phyloP scores from a whole-genome alignment of 768 basidiomycete genomes.

The Hericium rajendrae region DNA sequence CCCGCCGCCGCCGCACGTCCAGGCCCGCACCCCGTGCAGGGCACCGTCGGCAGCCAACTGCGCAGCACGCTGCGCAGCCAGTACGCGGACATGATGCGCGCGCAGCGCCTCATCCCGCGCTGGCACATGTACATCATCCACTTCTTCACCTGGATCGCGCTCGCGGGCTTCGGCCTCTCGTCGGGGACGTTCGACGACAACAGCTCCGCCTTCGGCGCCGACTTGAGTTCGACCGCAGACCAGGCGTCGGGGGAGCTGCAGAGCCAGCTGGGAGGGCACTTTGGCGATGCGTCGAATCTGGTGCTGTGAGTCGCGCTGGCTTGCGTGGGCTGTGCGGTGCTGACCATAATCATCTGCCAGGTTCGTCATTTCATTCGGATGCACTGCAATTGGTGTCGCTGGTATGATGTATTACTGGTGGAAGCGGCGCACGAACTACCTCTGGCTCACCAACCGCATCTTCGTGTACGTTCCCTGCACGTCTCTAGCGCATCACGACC shows the following conservation, averaged over 20 bases:
- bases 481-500: not conserved
- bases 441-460: slow-evolving; percentile 5
- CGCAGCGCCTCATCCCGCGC: slow-evolving; percentile 4
- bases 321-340: not conserved
- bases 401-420: slow-evolving; percentile 10
- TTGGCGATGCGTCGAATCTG: not conserved
- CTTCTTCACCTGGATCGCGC: slow-evolving; percentile 10
- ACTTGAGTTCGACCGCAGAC: not conserved
- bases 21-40: not conserved
- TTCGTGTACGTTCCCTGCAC: slow-evolving; percentile 1
- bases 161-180: slow-evolving; percentile 10
- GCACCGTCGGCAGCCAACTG: not conserved
- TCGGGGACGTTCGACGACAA: slow-evolving; percentile 6
- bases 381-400: slow-evolving; percentile 2
- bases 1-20: not conserved
- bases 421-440: slow-evolving; percentile 6
- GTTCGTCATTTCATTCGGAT: slow-evolving; percentile 1
- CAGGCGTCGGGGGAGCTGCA: not conserved
- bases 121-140: slow-evolving; percentile 2
- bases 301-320: slow-evolving; percentile 1
- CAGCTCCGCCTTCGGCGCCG: not conserved
- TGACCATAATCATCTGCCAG: not conserved
- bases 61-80: not conserved
- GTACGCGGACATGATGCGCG: slow-evolving; percentile 5
- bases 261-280: not conserved